Evolutionary conservation across 208 protist species (phyloP).

Genomic region (Acanthamoeba royreba): DNA sequence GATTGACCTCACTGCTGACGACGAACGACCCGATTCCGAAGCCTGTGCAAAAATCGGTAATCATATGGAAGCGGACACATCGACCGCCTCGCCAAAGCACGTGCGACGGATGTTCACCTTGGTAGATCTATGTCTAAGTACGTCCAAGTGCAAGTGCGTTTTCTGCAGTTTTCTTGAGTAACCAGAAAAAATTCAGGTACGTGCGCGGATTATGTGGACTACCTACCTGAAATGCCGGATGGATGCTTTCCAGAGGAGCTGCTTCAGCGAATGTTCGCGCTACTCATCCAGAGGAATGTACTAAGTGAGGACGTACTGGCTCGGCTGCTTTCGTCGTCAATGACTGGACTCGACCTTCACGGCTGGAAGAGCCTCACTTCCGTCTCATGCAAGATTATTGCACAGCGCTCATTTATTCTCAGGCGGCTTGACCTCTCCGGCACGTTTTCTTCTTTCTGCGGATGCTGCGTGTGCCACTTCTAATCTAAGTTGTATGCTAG

Average conservation of each 20-base stretch:
- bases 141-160: neutral
- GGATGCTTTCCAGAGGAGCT: constrained; percentile 14
- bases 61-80: neutral
- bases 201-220: constrained; percentile 4
- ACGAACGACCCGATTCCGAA: neutral
- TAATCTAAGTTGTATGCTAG: neutral
- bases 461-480: neutral
- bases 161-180: neutral
- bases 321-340: neutral
- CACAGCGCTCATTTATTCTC: neutral
- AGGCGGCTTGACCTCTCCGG: neutral
- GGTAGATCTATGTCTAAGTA: neutral
- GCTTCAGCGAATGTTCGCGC: neutral
- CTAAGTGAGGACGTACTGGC: neutral
- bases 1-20: neutral
- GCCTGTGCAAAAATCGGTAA: neutral
- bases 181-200: neutral
- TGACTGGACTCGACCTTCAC: neutral
- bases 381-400: neutral
- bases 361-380: neutral
- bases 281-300: neutral
- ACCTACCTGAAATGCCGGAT: constrained; percentile 8
- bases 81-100: neutral
- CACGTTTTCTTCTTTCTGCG: neutral
- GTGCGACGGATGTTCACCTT: neutral